phyloP scores from a whole-genome alignment of 441 rosid genomes.

The Macaranga tanarius region DNA sequence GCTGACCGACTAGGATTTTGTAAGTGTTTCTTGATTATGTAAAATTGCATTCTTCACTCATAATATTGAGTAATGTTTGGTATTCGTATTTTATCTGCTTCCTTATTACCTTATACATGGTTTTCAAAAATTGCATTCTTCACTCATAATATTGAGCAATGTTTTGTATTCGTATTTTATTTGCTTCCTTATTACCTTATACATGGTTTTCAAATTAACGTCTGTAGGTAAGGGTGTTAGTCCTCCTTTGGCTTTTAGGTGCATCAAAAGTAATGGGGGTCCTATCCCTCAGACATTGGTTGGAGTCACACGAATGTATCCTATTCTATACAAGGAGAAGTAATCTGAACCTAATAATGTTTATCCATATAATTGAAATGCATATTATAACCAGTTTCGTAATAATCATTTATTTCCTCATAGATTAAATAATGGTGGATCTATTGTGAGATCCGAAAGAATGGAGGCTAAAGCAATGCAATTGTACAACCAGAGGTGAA shows the following conservation, averaged over 20 bases:
- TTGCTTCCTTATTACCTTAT: constrained; percentile 23
- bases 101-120: constrained; percentile 24
- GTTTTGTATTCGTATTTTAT: constrained; percentile 19
- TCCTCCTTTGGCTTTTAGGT: constrained; percentile 81
- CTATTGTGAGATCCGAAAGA: constrained; percentile 84
- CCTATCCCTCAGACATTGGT: constrained; percentile 73
- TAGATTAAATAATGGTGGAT: constrained; percentile 61
- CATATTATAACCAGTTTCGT: constrained; percentile 17
- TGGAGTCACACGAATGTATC: constrained; percentile 88
- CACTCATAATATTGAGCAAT: constrained; percentile 11
- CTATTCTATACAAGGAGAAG: constrained; percentile 92
- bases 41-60: neutral
- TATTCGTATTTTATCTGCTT: constrained; percentile 22
- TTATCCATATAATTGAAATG: constrained; percentile 22
- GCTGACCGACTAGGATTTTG: constrained; percentile 90
- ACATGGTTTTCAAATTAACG: constrained; percentile 31
- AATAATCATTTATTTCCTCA: constrained; percentile 3
- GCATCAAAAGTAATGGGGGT: constrained; percentile 92
- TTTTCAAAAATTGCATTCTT: constrained; percentile 16
- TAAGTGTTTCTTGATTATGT: constrained; percentile 43
- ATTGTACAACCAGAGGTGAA: constrained; percentile 56
- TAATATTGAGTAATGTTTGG: constrained; percentile 12
- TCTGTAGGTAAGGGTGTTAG: constrained; percentile 61
- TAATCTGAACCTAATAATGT: constrained; percentile 31
- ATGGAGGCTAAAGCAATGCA: constrained; percentile 66